phyloP scores from a whole-genome alignment of 345 rosid genomes.

The Psidium guajava region DNA sequence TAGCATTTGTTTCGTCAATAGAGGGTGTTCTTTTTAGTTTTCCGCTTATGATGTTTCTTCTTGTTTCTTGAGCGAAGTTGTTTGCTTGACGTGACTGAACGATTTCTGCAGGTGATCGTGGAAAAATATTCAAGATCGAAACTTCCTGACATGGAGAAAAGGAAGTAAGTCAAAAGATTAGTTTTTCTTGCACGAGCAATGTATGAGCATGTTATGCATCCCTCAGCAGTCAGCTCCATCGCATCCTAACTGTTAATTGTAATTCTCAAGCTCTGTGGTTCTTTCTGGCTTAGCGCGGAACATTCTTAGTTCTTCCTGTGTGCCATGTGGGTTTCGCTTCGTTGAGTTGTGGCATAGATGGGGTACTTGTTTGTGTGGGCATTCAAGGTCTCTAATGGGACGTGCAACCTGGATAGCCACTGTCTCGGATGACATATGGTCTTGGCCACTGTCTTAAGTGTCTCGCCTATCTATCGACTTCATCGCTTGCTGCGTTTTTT shows the following conservation, averaged over 20 bases:
- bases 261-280: neutral
- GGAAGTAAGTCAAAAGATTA: constrained; percentile 30
- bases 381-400: neutral
- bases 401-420: neutral
- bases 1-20: neutral
- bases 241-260: neutral
- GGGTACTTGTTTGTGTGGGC: neutral
- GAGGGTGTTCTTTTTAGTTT: neutral
- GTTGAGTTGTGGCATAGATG: neutral
- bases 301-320: neutral
- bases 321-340: neutral
- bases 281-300: neutral
- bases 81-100: neutral
- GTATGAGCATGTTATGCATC: neutral
- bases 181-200: neutral
- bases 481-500: neutral
- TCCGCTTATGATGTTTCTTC: neutral
- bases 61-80: neutral
- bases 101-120: constrained; percentile 43
- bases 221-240: neutral
- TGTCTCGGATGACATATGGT: neutral
- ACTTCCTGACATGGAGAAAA: constrained; percentile 72
- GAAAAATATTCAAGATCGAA: constrained; percentile 66
- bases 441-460: neutral
- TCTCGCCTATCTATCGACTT: neutral